Percentiles rank a stretch among this genome's conserved stretches.
phyloP scores from a whole-genome alignment of 169 alveolate species.

The Babesia bovis region DNA sequence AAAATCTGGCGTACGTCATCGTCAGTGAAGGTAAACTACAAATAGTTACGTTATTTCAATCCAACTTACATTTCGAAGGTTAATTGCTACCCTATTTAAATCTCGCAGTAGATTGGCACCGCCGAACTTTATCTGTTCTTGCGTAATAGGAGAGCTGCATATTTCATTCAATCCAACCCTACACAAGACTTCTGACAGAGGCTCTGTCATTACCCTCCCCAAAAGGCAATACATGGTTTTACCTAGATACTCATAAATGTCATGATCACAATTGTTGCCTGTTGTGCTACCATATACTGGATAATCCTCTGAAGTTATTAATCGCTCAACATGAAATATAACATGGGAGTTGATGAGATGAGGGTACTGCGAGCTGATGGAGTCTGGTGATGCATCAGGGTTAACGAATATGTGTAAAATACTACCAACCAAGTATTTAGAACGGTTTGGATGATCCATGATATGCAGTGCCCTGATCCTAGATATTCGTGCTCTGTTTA shows the following conservation, averaged over 20 bases:
- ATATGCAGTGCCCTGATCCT: slow-evolving; percentile 50
- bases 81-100: slow-evolving; percentile 35
- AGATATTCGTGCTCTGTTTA: slow-evolving; percentile 51
- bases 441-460: slow-evolving; percentile 60
- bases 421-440: slow-evolving; percentile 51
- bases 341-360: slow-evolving; percentile 45
- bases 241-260: slow-evolving; percentile 32
- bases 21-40: slow-evolving; percentile 65
- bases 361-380: slow-evolving; percentile 41
- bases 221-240: slow-evolving; percentile 9
- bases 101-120: slow-evolving; percentile 39
- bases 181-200: slow-evolving; percentile 4
- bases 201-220: slow-evolving; percentile 48
- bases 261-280: slow-evolving; percentile 49
- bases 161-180: slow-evolving; percentile 37
- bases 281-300: slow-evolving; percentile 41
- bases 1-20: slow-evolving; percentile 63
- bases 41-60: not conserved
- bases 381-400: slow-evolving; percentile 20
- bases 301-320: slow-evolving; percentile 21
- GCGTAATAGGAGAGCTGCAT: slow-evolving; percentile 49
- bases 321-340: slow-evolving; percentile 53
- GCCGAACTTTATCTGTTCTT: slow-evolving; percentile 58
- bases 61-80: slow-evolving; percentile 44
- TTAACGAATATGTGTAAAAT: slow-evolving; percentile 26